These are phyloP conservation scores for Tulasnella sp. DNA, from an alignment of 768 basidiomycete species.

Conservation along the genomic window DNA sequence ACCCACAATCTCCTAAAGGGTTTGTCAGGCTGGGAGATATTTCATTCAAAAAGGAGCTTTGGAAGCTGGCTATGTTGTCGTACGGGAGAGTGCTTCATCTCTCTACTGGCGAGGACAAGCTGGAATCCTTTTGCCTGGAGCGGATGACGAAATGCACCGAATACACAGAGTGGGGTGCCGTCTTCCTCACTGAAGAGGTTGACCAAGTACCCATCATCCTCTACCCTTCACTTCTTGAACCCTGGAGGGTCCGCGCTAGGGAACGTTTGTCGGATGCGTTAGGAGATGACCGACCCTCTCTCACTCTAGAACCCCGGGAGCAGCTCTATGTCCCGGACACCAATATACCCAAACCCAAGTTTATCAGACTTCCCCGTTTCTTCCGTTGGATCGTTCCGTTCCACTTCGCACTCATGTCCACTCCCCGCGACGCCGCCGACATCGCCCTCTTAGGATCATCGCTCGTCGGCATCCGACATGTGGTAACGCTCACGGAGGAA, in stretches of 20 bases:
- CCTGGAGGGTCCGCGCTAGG: constrained; percentile 29
- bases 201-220: constrained; percentile 31
- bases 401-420: constrained; percentile 49
- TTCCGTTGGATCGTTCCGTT: constrained; percentile 53
- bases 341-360: not conserved
- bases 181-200: constrained; percentile 34
- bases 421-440: constrained; percentile 39
- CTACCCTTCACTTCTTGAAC: constrained; percentile 26
- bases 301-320: not conserved
- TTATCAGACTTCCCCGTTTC: constrained; percentile 36
- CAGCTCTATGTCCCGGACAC: not conserved
- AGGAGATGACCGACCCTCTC: not conserved
- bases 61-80: constrained; percentile 45
- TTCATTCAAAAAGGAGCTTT: constrained; percentile 25
- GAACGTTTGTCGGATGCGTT: constrained; percentile 25
- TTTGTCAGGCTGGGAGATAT: constrained; percentile 42
- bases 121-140: constrained; percentile 34
- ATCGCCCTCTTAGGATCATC: constrained; percentile 35
- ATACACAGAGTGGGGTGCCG: constrained; percentile 41
- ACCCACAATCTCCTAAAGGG: constrained; percentile 33
- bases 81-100: constrained; percentile 39
- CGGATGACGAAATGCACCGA: constrained; percentile 35
- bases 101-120: constrained; percentile 27
- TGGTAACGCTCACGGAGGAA: constrained; percentile 49
- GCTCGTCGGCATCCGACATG: constrained; percentile 42